Evolutionary conservation across 257 asterid genomes (phyloP).

Genomic region (Petunia axillaris): DNA sequence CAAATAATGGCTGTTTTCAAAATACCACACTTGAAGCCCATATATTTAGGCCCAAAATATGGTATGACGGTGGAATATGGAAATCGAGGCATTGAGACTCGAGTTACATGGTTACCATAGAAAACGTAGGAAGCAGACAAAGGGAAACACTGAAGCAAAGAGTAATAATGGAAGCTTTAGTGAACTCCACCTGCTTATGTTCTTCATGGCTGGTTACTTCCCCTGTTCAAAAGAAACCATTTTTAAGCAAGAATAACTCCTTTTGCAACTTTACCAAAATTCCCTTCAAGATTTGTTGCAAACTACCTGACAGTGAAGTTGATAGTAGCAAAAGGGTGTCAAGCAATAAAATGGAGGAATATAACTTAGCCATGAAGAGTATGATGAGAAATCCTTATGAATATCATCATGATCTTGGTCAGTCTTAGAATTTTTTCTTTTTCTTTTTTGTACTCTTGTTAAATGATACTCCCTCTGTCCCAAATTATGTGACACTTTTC

Average conservation of each 20-base stretch:
- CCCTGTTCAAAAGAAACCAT: slow-evolving; percentile 31
- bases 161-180: slow-evolving; percentile 45
- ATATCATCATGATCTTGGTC: slow-evolving; percentile 92
- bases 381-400: slow-evolving; percentile 96
- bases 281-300: slow-evolving; percentile 47
- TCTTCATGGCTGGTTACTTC: slow-evolving; percentile 32
- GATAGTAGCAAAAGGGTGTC: slow-evolving; percentile 32
- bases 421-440: slow-evolving; percentile 5
- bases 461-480: background rate
- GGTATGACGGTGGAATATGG: background rate
- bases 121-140: background rate
- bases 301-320: slow-evolving; percentile 47
- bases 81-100: background rate
- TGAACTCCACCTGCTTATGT: slow-evolving; percentile 24
- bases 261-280: slow-evolving; percentile 26
- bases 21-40: background rate
- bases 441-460: background rate
- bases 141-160: background rate
- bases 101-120: background rate
- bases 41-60: slow-evolving; percentile 16
- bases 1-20: too few species aligned
- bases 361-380: slow-evolving; percentile 76
- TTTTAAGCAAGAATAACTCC: slow-evolving; percentile 28
- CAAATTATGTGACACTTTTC: background rate
- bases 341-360: slow-evolving; percentile 62